phyloP scores from a whole-genome alignment of 352 stramenopile genomes.

The Lagenidium giganteum region DNA sequence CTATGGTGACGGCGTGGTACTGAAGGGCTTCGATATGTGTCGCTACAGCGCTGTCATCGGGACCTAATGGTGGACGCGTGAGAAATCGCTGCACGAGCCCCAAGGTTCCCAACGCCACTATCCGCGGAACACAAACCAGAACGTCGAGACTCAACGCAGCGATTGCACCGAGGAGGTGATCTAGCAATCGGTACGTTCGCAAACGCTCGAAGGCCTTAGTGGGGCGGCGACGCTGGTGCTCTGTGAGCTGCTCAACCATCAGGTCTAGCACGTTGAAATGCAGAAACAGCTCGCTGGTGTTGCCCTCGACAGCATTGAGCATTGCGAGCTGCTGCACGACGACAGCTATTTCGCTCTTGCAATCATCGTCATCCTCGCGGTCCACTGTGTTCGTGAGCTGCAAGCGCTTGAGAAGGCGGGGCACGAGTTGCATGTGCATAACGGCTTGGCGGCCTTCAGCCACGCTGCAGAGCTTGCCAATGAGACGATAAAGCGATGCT shows the following conservation, averaged over 20 bases:
- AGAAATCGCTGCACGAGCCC: conserved; percentile 30
- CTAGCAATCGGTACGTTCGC: conserved; percentile 34
- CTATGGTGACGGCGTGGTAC: conserved; percentile 40
- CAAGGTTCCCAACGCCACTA: conserved; percentile 40
- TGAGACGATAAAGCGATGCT: conserved; percentile 52
- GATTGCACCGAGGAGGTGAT: conserved; percentile 42
- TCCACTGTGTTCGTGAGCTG: conserved; percentile 27
- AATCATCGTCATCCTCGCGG: conserved; percentile 28
- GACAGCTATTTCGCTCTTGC: conserved; percentile 64
- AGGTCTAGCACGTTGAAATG: conserved; percentile 59
- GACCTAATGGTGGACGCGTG: too few species aligned
- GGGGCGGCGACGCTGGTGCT: conserved; percentile 8
- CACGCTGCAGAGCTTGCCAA: conserved; percentile 60
- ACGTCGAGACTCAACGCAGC: conserved; percentile 58
- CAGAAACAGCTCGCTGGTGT: conserved; percentile 64
- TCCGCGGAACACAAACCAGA: conserved; percentile 44
- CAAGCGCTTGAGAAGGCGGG: conserved; percentile 65
- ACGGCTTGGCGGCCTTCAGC: conserved; percentile 46
- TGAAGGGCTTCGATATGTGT: conserved; percentile 31
- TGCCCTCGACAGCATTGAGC: conserved; percentile 51
- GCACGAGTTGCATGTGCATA: conserved; percentile 56
- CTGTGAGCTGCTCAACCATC: conserved; percentile 24
- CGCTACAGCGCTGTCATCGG: background rate
- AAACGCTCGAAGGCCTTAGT: background rate
- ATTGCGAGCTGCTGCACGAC: conserved; percentile 43